Evolutionary conservation across 2,329 filamentous ascomycete species (phyloP), one percentile per base, ranked within the genome.

Genomic region (Epichloe festucae): DNA sequence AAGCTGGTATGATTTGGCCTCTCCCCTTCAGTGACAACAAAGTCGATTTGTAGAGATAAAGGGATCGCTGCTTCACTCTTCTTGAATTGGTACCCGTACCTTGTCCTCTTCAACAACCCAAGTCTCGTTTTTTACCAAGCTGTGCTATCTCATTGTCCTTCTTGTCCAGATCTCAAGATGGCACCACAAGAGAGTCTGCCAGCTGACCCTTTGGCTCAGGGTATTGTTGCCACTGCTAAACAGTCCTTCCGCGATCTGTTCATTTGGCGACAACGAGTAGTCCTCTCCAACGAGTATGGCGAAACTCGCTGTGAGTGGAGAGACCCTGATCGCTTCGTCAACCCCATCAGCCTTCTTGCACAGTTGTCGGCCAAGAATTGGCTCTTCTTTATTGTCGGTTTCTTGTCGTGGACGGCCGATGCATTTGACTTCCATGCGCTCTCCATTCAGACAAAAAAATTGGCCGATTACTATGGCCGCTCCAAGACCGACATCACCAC

Each of bases 341-440:
- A 91, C 63, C 87, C 87, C 40, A 70, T 91, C 67, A 79, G 73
- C 39, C 73, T 91, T 34, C 72, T 89, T 55, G 74, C 73, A 31
- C 75, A 82, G 66, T 74, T 93, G 15, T 76, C 73, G 3, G 70
- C 71, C 23, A 78, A 74, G 54, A 81, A 85, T 62, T 91, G 87
- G 86, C 62, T 86, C 15, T 89, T 87, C 70, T 82, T 91, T 69
- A 56, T 85, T 41, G 83, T 89, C 11, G 87, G 85, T 3, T 81
- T 90, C 62, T 67, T 76, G 36, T 82, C 85, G 15, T 91, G 87
- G 87, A 85, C 80, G 1, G 86, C 85, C 52, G 87, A 91, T 64
- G 86, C 87, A 3, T 91, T 90, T 64, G 87, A 89, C 66, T 91
- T 90, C 63, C 85, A 89, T 67, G 84, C 87, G 27, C 74, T 91